Conservation (phyloP, 768 basidiomycete genomes). For the Rhodosporidiobolus sp. region DNA sequence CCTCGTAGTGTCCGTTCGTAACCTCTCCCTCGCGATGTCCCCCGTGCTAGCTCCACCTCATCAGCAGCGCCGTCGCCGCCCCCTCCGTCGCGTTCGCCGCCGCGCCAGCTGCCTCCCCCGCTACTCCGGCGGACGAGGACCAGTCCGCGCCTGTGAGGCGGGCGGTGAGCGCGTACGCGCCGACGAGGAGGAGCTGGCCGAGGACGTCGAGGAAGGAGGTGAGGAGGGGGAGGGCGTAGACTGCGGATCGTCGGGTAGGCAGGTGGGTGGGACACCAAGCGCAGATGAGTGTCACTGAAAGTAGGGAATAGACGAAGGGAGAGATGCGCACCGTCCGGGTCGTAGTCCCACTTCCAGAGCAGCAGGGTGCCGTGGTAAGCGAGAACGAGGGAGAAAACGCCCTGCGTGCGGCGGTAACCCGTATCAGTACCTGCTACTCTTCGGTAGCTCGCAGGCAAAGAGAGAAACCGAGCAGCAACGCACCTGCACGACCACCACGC, state of each 20-base stretch:
- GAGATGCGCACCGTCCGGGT: slow-evolving; percentile 41
- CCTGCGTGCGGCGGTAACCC: neutral
- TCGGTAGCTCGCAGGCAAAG: too few relatives aligned
- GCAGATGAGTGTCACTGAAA: neutral
- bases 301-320: neutral
- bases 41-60: neutral
- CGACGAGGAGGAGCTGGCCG: slow-evolving; percentile 43
- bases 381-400: slow-evolving; percentile 9
- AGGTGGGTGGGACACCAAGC: neutral
- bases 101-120: neutral
- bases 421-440: neutral
- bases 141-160: neutral
- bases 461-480: neutral
- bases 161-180: slow-evolving; percentile 18
- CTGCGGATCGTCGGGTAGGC: neutral
- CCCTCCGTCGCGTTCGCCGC: neutral
- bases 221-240: slow-evolving; percentile 42
- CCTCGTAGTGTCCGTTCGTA: too few relatives aligned
- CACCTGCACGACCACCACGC: slow-evolving; percentile 25
- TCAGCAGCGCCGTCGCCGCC: neutral
- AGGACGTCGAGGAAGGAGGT: slow-evolving; percentile 41
- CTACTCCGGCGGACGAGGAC: neutral
- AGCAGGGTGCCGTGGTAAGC: slow-evolving; percentile 25
- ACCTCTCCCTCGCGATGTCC: too few relatives aligned
- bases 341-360: slow-evolving; percentile 43